phyloP scores from a whole-genome alignment of 2,329 filamentous ascomycete species.

The Cryoendolithus antarcticus region DNA sequence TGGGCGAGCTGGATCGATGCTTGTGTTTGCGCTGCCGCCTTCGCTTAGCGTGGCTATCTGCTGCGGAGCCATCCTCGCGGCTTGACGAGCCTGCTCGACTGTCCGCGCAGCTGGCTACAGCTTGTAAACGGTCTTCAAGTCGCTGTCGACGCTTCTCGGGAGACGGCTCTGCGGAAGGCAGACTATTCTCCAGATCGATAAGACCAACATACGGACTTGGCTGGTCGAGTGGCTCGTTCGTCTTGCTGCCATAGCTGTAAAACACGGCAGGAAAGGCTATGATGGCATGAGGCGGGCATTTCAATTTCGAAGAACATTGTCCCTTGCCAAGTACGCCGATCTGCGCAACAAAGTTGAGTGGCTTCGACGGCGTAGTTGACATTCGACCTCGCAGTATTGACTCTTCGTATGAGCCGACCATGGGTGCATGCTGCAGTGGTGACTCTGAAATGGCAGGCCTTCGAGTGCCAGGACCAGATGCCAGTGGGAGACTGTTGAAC shows the following conservation, averaged over 20 bases:
- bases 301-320: constrained; percentile 72
- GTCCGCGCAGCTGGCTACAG: constrained; percentile 13
- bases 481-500: constrained; percentile 33
- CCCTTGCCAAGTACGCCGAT: constrained; percentile 87
- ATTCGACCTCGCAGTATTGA: constrained; percentile 89
- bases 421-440: constrained; percentile 75
- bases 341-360: constrained; percentile 84
- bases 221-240: constrained; percentile 55
- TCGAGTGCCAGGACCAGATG: constrained; percentile 38
- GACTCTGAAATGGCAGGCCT: constrained; percentile 70
- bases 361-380: constrained; percentile 90
- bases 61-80: constrained; percentile 10
- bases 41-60: constrained; percentile 14
- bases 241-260: constrained; percentile 72
- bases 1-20: constrained; percentile 43
- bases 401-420: constrained; percentile 97
- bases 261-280: constrained; percentile 90
- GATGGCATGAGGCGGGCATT: constrained; percentile 80
- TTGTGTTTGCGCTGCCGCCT: constrained; percentile 40
- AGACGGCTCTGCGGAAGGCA: constrained; percentile 31
- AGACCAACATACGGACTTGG: constrained; percentile 93
- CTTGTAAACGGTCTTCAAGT: constrained; percentile 15
- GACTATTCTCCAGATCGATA: constrained; percentile 75
- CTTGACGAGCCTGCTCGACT: constrained; percentile 18
- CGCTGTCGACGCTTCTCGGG: constrained; percentile 21